Evolutionary conservation across 1,284 basidiomycete genomes (phyloP).

Genomic region (Tilletia horrida): DNA sequence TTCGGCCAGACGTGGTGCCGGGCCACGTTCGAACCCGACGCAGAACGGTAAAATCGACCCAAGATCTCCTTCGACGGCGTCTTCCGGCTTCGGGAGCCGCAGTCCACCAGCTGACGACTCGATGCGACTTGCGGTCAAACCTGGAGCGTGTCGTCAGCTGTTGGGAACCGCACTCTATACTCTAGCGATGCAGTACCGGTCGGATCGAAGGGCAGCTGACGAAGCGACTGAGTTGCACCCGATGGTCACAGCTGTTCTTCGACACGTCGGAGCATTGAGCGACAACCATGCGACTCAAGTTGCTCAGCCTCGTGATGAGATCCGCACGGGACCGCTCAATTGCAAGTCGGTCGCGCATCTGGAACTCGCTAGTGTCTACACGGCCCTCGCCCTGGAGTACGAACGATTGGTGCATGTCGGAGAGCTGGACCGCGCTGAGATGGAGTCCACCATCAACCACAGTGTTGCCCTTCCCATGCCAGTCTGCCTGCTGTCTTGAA

Average conservation of each 20-base stretch:
- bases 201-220: not conserved
- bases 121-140: no score
- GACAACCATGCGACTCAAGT: not conserved
- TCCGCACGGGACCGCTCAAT: not conserved
- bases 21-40: not conserved
- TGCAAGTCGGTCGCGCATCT: not conserved
- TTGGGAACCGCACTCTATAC: not conserved
- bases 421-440: not conserved
- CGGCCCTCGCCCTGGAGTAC: conserved; percentile 1
- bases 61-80: not conserved
- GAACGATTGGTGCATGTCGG: not conserved
- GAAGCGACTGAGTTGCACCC: not conserved
- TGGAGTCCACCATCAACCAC: not conserved
- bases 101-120: no score
- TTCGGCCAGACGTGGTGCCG: not conserved
- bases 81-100: not conserved
- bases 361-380: not conserved
- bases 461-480: not conserved
- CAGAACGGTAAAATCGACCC: not conserved
- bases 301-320: not conserved
- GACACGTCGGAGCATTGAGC: not conserved
- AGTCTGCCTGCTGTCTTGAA: not conserved
- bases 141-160: not conserved
- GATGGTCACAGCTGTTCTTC: not conserved
- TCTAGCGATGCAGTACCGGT: not conserved